A percentile compares a stretch with the other conserved stretches of the same genome.
These are phyloP conservation scores for Cucurbitaria berberidis DNA, from an alignment of 2,329 filamentous ascomycete species.

Conservation along the genomic window DNA sequence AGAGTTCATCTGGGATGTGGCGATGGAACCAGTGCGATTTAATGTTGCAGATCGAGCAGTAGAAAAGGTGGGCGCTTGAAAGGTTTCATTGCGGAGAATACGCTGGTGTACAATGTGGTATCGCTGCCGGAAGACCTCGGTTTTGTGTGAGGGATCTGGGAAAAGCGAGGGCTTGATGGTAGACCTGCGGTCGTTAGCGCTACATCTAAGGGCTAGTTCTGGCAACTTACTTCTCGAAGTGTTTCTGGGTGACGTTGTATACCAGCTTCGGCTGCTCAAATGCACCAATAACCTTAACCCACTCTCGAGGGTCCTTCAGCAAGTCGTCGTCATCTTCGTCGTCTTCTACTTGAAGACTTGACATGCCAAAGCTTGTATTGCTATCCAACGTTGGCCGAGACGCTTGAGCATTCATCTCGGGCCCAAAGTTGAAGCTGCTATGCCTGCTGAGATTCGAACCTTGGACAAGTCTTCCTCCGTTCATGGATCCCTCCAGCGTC, in stretches of 20 bases:
- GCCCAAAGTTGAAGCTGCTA: constrained; percentile 68
- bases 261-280: constrained; percentile 82
- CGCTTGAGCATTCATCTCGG: constrained; percentile 32
- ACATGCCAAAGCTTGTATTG: constrained; percentile 68
- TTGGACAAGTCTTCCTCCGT: constrained; percentile 73
- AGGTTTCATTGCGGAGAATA: constrained; percentile 88
- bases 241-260: constrained; percentile 82
- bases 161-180: constrained; percentile 57
- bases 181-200: constrained; percentile 40
- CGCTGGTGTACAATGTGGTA: constrained; percentile 94
- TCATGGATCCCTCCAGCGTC: constrained; percentile 85
- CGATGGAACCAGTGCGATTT: constrained; percentile 64
- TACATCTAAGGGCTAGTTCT: fast-evolving
- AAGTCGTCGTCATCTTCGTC: constrained; percentile 65
- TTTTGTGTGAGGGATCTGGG: constrained; percentile 81
- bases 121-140: constrained; percentile 82
- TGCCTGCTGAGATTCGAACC: constrained; percentile 65
- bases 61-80: constrained; percentile 80
- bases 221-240: constrained; percentile 75
- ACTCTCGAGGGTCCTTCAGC: constrained; percentile 73
- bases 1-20: constrained; percentile 68
- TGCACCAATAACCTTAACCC: constrained; percentile 82
- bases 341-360: constrained; percentile 58
- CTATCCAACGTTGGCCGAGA: constrained; percentile 58
- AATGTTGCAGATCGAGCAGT: constrained; percentile 59